Base-by-base conservation (phyloP, 2,329 filamentous ascomycete genomes). In the Fusarium hostae region DNA sequence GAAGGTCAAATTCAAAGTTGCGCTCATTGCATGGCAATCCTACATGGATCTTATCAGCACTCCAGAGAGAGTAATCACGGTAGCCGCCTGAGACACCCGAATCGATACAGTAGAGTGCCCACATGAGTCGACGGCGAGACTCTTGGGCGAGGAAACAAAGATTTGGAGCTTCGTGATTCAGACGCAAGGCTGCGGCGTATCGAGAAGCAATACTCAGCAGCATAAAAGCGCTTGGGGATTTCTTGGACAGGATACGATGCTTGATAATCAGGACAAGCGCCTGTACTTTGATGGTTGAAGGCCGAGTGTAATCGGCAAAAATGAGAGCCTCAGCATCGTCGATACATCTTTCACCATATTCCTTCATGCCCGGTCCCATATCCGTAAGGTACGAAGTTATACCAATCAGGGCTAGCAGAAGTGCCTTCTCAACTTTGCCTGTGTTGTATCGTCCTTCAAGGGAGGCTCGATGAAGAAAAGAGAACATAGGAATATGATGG, bases 401-500 rank as follows among this genome's bases (percentile, higher is more conserved):
- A 54, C 87, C 87, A 11, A 89, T 81, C 7, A 89, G 79, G 41
- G 87, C 86, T 8, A 89, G 81, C 7, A 89, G 80, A 10, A 89
- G 79, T 4, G 86, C 81, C 43, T 83, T 84, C 73, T 89, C 87
- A 70, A 89, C 85, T 68, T 86, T 86, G 51, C 86, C 87, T 8
- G 86, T 84, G 69, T 88, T 85, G 75, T 88, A 88, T 34, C 87
- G 83, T 75, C 89, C 87, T 86, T 88, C 88, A 28, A 89, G 84
- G 4, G 87, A 89, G 16, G 87, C 86, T 30, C 87, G 86, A 72
- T 89, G 87, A 20, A 89, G 78, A 62, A 89, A 89, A 15, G 86
- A 87, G 79, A 87, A 87, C 72, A 87, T 86, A 47, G 87, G 86
- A 56, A 89, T 86, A 68, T 89, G 87, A 77, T 89, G 87, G 43